These are phyloP conservation scores for Cordyceps farinosa DNA, from an alignment of 2,329 filamentous ascomycete genomes.

Conservation along the genomic window DNA sequence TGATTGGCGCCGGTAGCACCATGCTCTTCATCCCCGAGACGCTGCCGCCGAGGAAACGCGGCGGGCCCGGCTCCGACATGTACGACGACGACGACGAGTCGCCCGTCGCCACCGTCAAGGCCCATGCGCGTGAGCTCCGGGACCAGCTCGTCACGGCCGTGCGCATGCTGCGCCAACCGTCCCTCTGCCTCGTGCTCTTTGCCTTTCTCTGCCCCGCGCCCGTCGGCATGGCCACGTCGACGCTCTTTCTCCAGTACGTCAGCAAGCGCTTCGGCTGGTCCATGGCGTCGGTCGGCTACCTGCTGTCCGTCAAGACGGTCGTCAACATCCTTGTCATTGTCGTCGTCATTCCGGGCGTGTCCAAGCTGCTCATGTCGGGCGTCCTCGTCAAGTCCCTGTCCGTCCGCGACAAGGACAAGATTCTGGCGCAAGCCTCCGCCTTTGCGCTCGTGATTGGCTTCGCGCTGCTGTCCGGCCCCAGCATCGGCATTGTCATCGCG, in stretches of 20 bases:
- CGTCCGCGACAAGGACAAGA: conserved; percentile 25
- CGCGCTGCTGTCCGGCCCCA: conserved; percentile 22
- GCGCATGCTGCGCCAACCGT: conserved; percentile 12
- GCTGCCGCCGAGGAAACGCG: background rate
- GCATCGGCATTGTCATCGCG: conserved; percentile 21
- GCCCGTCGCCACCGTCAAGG: background rate
- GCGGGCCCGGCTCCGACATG: background rate
- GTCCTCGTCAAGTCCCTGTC: conserved; percentile 12
- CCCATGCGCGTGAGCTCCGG: conserved; percentile 5
- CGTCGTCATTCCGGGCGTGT: conserved; percentile 21
- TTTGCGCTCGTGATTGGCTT: conserved; percentile 23
- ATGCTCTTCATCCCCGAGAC: conserved; percentile 19
- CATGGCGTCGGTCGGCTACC: conserved; percentile 24
- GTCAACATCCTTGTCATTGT: conserved; percentile 22
- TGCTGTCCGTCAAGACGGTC: conserved; percentile 24
- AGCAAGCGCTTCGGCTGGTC: conserved; percentile 27
- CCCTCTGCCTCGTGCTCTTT: conserved; percentile 17
- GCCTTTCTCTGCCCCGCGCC: conserved; percentile 21
- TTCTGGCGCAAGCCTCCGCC: conserved; percentile 26
- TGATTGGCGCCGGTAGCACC: background rate
- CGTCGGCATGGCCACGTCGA: conserved; percentile 19
- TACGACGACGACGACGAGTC: conserved; percentile 10
- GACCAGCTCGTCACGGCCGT: conserved; percentile 9
- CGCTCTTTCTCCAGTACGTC: conserved; percentile 26
- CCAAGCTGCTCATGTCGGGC: conserved; percentile 16